Evolutionary conservation across 345 rosid species (phyloP).

Genomic region (Linum usitatissimum): DNA sequence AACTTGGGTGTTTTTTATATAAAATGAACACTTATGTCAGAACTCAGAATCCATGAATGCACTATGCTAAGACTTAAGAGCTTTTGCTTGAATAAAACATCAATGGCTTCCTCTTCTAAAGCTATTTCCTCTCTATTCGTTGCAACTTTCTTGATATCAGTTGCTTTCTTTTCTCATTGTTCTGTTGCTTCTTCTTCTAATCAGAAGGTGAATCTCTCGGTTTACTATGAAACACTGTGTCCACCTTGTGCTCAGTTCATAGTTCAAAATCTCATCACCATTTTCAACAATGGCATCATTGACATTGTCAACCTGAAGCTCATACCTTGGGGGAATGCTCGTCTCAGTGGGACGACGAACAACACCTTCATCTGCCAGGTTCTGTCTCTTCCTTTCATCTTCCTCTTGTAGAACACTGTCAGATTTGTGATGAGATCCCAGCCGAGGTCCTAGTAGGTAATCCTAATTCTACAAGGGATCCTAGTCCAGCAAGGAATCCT

Average conservation of each 20-base stretch:
- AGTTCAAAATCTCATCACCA: conserved; percentile 16
- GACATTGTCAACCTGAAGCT: conserved; percentile 35
- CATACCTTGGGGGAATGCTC: conserved; percentile 36
- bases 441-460: no score
- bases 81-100: no score
- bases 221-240: conserved; percentile 33
- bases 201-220: conserved; percentile 27
- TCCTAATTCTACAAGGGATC: no score
- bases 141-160: neutral
- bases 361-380: conserved; percentile 28
- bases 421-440: no score
- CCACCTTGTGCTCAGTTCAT: conserved; percentile 25
- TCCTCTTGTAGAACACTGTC: neutral
- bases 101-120: neutral
- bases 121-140: neutral
- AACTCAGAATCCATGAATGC: neutral
- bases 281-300: conserved; percentile 30
- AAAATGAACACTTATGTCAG: neutral
- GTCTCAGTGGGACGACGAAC: conserved; percentile 11
- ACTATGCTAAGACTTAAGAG: neutral
- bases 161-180: neutral
- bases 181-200: neutral
- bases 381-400: neutral
- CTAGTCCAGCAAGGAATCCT: no score
- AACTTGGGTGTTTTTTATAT: neutral